A percentile compares a stretch with the other conserved stretches of the same genome.
These are phyloP conservation scores for Xylaria acuta DNA, from an alignment of 495 filamentous ascomycete genomes.

Conservation along the genomic window DNA sequence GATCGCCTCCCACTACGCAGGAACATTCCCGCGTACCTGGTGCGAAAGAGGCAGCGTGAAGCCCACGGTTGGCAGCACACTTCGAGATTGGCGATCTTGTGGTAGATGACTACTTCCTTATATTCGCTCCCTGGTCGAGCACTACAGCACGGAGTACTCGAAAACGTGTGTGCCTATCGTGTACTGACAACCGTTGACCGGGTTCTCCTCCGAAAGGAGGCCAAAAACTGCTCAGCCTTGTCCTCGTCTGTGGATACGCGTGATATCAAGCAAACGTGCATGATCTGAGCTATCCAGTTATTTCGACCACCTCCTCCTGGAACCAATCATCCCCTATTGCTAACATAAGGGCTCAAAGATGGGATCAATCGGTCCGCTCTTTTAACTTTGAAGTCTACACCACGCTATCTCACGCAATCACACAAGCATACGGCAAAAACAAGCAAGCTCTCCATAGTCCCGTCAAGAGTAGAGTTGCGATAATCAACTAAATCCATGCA, in stretches of 20 bases:
- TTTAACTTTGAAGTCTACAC: not conserved
- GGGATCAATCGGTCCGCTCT: not conserved
- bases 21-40: conserved; percentile 1
- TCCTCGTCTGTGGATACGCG: not conserved
- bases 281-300: not conserved
- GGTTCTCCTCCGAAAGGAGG: not conserved
- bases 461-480: not conserved
- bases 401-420: not conserved
- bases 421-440: not conserved
- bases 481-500: not conserved
- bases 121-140: not conserved
- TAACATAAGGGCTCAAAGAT: not conserved
- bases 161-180: not conserved
- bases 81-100: not conserved
- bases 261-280: not conserved
- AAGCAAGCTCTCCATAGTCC: not conserved
- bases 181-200: not conserved
- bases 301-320: not conserved
- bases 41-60: not conserved
- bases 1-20: not conserved
- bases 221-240: conserved; percentile 8
- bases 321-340: not conserved
- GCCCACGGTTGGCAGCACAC: not conserved
- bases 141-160: not conserved
- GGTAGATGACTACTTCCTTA: not conserved